Percentiles rank a stretch among this genome's conserved stretches.
phyloP scores from a whole-genome alignment of 2,329 filamentous ascomycete species.

The Rhytidhysteron rufulum region DNA sequence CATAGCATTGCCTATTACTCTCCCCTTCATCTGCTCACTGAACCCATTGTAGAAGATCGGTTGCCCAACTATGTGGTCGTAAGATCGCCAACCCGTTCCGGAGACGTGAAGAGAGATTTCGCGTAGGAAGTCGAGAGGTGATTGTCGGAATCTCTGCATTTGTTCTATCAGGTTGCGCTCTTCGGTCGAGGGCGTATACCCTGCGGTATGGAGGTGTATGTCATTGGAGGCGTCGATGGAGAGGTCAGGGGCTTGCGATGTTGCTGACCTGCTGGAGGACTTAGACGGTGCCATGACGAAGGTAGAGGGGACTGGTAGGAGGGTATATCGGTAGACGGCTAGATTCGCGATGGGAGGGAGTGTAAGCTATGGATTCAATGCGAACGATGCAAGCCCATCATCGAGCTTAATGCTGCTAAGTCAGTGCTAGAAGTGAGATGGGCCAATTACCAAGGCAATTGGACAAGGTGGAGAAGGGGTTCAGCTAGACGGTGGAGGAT shows the following conservation, averaged over 20 bases:
- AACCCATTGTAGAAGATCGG: constrained; percentile 92
- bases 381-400: too few species aligned
- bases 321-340: too few species aligned
- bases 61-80: constrained; percentile 85
- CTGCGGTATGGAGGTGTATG: constrained; percentile 43
- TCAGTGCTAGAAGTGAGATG: too few species aligned
- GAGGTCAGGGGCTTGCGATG: constrained; percentile 39
- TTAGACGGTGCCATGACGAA: background rate
- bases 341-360: too few species aligned
- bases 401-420: too few species aligned
- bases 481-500: too few species aligned
- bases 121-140: constrained; percentile 75
- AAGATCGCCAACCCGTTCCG: constrained; percentile 91
- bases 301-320: too few species aligned
- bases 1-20: constrained; percentile 71
- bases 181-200: constrained; percentile 25
- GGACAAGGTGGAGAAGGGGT: too few species aligned
- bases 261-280: background rate
- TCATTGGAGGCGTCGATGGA: constrained; percentile 43
- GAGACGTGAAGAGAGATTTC: constrained; percentile 92
- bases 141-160: constrained; percentile 79
- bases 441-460: too few species aligned
- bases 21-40: constrained; percentile 79
- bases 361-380: too few species aligned
- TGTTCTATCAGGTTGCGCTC: constrained; percentile 73